Conservation (phyloP, 345 rosid species). For the Camelina neglecta region DNA sequence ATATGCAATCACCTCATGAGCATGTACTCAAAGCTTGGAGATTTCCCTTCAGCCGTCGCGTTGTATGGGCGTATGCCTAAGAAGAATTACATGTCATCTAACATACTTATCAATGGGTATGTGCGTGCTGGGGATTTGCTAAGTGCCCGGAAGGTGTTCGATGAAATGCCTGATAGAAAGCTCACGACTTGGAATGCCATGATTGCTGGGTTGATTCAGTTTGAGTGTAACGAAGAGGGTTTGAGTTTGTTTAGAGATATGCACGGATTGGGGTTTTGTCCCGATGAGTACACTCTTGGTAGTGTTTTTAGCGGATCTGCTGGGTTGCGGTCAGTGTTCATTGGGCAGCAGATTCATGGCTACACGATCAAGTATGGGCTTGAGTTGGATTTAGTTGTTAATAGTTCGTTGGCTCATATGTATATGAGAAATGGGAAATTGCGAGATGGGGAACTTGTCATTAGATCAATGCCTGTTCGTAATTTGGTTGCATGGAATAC, state of each 20-base stretch:
- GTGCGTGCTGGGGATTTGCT: constrained; percentile 52
- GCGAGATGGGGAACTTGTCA: constrained; percentile 64
- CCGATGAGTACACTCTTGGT: constrained; percentile 67
- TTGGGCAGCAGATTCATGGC: constrained; percentile 67
- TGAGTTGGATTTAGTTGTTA: constrained; percentile 57
- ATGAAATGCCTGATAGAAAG: constrained; percentile 67
- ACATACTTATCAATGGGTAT: constrained; percentile 68
- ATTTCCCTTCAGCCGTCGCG: constrained; percentile 48
- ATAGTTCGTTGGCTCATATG: constrained; percentile 76
- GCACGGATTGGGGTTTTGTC: constrained; percentile 55
- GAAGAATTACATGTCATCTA: constrained; percentile 77
- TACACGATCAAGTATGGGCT: constrained; percentile 57
- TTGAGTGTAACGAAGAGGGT: constrained; percentile 64
- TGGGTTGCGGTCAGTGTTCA: constrained; percentile 49
- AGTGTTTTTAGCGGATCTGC: constrained; percentile 75
- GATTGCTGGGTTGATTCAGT: constrained; percentile 59
- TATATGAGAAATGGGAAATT: constrained; percentile 69
- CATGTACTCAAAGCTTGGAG: constrained; percentile 70
- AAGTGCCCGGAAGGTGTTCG: constrained; percentile 63
- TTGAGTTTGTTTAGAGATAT: constrained; percentile 58
- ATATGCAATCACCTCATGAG: constrained; percentile 72
- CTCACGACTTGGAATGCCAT: constrained; percentile 73
- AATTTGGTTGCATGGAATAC: constrained; percentile 76
- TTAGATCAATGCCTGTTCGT: constrained; percentile 54
- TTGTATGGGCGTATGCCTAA: constrained; percentile 55